Evolutionary conservation across 495 filamentous ascomycete species (phyloP).

Genomic region (Lasiosphaeria miniovina): DNA sequence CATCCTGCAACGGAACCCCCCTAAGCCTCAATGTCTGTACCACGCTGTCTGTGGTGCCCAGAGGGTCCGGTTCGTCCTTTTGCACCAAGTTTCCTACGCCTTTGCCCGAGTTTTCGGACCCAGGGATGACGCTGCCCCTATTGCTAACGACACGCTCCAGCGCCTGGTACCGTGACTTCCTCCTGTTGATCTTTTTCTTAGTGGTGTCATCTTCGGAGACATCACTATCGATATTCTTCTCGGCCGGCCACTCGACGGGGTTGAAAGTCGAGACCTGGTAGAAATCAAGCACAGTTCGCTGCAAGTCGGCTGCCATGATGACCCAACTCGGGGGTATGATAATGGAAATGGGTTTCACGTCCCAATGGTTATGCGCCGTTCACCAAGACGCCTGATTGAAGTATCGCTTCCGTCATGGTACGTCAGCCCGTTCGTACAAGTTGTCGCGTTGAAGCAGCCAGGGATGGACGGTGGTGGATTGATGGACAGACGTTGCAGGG

Average conservation of each 20-base stretch:
- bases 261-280: conserved; percentile 81
- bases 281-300: conserved; percentile 77
- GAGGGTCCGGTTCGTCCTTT: conserved; percentile 85
- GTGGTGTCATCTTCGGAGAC: conserved; percentile 60
- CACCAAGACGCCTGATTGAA: neutral
- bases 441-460: conserved; percentile 1
- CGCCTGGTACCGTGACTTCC: conserved; percentile 78
- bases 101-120: conserved; percentile 63
- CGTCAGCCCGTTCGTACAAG: neutral
- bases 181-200: conserved; percentile 52
- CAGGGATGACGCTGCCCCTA: conserved; percentile 61
- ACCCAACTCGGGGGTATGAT: neutral
- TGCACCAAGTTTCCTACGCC: conserved; percentile 73
- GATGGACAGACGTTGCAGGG: no score
- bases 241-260: conserved; percentile 81
- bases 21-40: conserved; percentile 69
- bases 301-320: conserved; percentile 47
- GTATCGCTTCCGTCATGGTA: neutral
- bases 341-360: neutral
- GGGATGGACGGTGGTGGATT: neutral
- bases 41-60: conserved; percentile 81
- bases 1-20: conserved; percentile 82
- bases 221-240: conserved; percentile 69
- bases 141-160: conserved; percentile 71
- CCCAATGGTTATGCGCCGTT: neutral